Evolutionary conservation across 2,329 filamentous ascomycete genomes (phyloP).

Genomic region (Trichothecium sympodiale): DNA sequence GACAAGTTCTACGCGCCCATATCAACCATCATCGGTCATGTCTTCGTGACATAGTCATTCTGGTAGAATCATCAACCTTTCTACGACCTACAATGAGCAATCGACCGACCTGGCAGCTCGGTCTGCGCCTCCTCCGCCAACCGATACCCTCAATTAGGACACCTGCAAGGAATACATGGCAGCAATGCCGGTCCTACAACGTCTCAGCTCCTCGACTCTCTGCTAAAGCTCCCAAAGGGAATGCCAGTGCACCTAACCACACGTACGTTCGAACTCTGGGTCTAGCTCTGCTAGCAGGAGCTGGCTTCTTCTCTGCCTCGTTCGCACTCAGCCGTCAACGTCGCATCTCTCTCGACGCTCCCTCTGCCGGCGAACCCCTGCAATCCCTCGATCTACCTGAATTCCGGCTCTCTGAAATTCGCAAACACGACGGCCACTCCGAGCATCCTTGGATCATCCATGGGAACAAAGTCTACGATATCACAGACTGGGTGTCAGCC

Average conservation of each 20-base stretch:
- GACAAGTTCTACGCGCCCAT: no score
- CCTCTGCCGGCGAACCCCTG: slow-evolving; percentile 11
- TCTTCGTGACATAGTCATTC: no score
- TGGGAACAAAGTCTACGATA: slow-evolving; percentile 56
- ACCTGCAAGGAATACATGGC: no score
- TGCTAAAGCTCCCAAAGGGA: no score
- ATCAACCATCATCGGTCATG: no score
- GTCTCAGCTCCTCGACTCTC: background rate
- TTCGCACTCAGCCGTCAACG: background rate
- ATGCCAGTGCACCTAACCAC: no score
- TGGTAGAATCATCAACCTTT: no score
- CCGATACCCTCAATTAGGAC: no score
- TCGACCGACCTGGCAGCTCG: no score
- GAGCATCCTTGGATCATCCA: slow-evolving; percentile 52
- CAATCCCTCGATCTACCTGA: slow-evolving; percentile 31
- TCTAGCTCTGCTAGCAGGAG: background rate
- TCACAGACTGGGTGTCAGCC: slow-evolving; percentile 54
- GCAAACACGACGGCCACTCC: slow-evolving; percentile 40
- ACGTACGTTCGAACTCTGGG: background rate
- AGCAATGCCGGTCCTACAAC: background rate
- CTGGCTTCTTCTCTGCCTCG: background rate
- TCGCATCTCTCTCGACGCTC: slow-evolving; percentile 2
- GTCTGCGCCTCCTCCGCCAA: no score
- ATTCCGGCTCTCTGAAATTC: slow-evolving; percentile 39
- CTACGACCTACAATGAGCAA: no score